A percentile compares a stretch with the other conserved stretches of the same genome.
phyloP scores from a whole-genome alignment of 768 basidiomycete genomes.

The Coprinellus aureogranulatus region DNA sequence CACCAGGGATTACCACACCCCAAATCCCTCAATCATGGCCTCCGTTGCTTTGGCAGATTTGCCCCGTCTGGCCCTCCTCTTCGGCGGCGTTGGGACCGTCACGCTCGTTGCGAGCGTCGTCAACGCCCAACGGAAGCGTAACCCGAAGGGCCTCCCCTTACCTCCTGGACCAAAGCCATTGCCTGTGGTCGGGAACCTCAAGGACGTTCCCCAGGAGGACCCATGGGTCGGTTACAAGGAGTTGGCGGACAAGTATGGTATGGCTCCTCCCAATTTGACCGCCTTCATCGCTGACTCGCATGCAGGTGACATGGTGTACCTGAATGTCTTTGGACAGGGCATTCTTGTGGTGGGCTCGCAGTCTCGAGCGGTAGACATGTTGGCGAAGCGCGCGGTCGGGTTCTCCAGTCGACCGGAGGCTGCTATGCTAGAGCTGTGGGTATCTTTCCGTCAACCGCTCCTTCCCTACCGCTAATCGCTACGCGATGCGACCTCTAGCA shows the following conservation, averaged over 20 bases:
- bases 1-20: too few relatives aligned
- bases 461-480: not conserved
- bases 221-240: not conserved
- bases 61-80: too few relatives aligned
- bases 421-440: not conserved
- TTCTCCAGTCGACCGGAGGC: slow-evolving; percentile 9
- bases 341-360: slow-evolving; percentile 9
- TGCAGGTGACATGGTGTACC: slow-evolving; percentile 14
- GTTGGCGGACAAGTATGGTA: slow-evolving; percentile 3
- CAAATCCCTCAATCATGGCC: too few relatives aligned
- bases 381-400: slow-evolving; percentile 10
- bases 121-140: not conserved
- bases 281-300: not conserved
- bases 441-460: not conserved
- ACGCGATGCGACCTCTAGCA: not conserved
- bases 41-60: too few relatives aligned
- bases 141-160: not conserved
- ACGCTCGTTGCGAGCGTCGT: too few relatives aligned
- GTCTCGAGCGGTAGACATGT: slow-evolving; percentile 4
- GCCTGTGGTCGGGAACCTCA: not conserved
- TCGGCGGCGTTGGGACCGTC: too few relatives aligned
- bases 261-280: not conserved
- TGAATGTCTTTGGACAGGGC: slow-evolving; percentile 7
- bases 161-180: not conserved
- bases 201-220: not conserved